Base-by-base conservation (phyloP, 192 early-diverging fungal genomes). In the Tieghemiomyces parasiticus region DNA sequence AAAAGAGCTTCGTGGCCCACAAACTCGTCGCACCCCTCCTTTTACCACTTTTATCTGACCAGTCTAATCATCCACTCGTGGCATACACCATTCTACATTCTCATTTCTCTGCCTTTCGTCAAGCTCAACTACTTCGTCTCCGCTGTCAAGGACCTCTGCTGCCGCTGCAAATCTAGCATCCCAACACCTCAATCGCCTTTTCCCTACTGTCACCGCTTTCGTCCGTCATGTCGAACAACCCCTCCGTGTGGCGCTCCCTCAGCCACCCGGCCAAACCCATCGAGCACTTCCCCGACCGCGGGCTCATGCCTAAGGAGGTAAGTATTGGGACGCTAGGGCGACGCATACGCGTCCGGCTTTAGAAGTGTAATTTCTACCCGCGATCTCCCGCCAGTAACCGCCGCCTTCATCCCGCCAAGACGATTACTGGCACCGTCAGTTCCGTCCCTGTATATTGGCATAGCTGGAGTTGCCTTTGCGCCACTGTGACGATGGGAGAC, bases 221-320 rank as follows among this genome's bases (percentile, higher is more conserved):
- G 38, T 16, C 38, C 38, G 16, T 16, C 38, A 42, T 42, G 38
- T 42, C 38, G 16, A 16, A 42, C 38, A 10, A 6, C 6, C 38
- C 16, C 38, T 42, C 38, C 38, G 8, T 42, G 16, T 16, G 16
- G 8, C 38, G 38, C 8, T 42, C 38, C 16, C 6, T 10, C 6
- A 10, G 8, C 38, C 38, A 42, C 38, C 38, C 38, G 38, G 38
- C 16, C 16, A 42, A 42, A 42, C 49, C 49, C 49, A 50, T 50
- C 49, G 12, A 19, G 22, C 22, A 50, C 10, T 50, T 26, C 49
- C 49, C 49, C 2, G 49, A 25, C 26, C 49, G 49, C 12, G 49
- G 49, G n/a, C n/a, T 50, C 22, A 19, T 26, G 49, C 49, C 49
- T 10, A 50, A 50, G 26, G 26, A 26, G 49, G 49, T 50, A 50